Evolutionary conservation across 495 filamentous ascomycete genomes (phyloP).

Genomic region (Annulohypoxylon stygium): DNA sequence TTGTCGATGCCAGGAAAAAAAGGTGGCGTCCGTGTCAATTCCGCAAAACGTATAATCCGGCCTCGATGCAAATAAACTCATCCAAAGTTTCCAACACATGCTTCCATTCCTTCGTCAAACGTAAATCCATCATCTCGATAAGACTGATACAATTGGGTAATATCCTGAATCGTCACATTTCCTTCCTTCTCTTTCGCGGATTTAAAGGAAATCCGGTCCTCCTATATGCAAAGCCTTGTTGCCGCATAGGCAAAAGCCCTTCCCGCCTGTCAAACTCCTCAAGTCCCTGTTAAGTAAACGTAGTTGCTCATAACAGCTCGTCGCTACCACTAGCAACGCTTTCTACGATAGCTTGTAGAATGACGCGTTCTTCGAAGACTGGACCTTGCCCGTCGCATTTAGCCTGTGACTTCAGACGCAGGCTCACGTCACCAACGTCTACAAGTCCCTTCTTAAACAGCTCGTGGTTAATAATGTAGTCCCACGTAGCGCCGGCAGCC

Average conservation of each 20-base stretch:
- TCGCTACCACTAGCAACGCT: constrained; percentile 80
- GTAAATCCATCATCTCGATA: constrained; percentile 19
- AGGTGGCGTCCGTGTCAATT: background rate
- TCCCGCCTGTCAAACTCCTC: background rate
- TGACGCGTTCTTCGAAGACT: constrained; percentile 83
- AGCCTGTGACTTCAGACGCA: constrained; percentile 78
- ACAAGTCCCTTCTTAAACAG: constrained; percentile 84
- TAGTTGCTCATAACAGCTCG: constrained; percentile 71
- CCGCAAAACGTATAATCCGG: background rate
- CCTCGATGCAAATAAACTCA: constrained; percentile 4
- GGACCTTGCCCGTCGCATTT: constrained; percentile 92
- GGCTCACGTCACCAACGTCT: constrained; percentile 83
- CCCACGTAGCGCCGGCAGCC: constrained; percentile 88
- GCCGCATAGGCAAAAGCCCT: background rate
- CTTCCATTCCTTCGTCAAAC: constrained; percentile 36
- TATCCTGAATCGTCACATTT: background rate
- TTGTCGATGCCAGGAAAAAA: background rate
- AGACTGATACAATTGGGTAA: constrained; percentile 10
- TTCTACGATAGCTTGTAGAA: constrained; percentile 80
- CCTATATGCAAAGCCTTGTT: background rate
- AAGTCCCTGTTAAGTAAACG: background rate
- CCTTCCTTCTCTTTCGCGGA: background rate
- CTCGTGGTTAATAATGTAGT: constrained; percentile 86
- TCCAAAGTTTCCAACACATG: constrained; percentile 1
- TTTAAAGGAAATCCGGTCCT: background rate